Percentiles rank a stretch among this genome's conserved stretches.
Evolutionary conservation across 345 rosid species (phyloP).

Genomic region (Boechera stricta): DNA sequence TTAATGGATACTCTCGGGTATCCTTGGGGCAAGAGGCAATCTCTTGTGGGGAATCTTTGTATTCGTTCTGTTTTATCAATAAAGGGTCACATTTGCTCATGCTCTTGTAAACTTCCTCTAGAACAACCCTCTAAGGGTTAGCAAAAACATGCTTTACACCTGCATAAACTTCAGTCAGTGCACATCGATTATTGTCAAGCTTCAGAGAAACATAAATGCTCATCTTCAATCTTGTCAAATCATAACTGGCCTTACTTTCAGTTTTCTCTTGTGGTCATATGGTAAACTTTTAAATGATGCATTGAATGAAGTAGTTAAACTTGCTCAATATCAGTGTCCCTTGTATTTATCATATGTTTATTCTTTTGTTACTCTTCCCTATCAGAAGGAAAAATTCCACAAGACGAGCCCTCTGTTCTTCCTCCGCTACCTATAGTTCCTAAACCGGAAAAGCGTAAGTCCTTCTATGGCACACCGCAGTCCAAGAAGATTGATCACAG

Average conservation of each 20-base stretch:
- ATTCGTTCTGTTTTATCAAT: conserved; percentile 16
- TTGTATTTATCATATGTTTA: conserved; percentile 20
- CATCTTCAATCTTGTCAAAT: conserved; percentile 21
- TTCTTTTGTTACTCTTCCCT: conserved; percentile 24
- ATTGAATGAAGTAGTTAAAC: conserved; percentile 25
- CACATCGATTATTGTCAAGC: conserved; percentile 12
- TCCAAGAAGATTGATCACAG: conserved; percentile 77
- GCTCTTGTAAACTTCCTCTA: conserved; percentile 21
- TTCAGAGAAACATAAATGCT: background rate
- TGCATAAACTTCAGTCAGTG: conserved; percentile 20
- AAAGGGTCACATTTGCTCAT: background rate
- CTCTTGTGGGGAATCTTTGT: conserved; percentile 9
- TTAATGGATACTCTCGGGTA: conserved; percentile 6
- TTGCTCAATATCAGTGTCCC: background rate
- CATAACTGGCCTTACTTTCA: conserved; percentile 8
- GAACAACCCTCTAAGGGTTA: conserved; percentile 1
- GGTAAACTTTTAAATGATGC: background rate
- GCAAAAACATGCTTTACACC: background rate
- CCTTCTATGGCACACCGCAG: conserved; percentile 69
- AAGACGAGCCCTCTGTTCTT: conserved; percentile 88
- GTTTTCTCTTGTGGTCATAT: conserved; percentile 13
- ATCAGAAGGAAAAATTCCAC: conserved; percentile 89
- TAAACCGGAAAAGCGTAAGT: conserved; percentile 79
- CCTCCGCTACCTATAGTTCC: conserved; percentile 84
- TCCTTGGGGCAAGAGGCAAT: background rate